Percentiles rank a stretch among this genome's conserved stretches.
phyloP scores from a whole-genome alignment of 495 filamentous ascomycete genomes.

The Ramalina peruviana region DNA sequence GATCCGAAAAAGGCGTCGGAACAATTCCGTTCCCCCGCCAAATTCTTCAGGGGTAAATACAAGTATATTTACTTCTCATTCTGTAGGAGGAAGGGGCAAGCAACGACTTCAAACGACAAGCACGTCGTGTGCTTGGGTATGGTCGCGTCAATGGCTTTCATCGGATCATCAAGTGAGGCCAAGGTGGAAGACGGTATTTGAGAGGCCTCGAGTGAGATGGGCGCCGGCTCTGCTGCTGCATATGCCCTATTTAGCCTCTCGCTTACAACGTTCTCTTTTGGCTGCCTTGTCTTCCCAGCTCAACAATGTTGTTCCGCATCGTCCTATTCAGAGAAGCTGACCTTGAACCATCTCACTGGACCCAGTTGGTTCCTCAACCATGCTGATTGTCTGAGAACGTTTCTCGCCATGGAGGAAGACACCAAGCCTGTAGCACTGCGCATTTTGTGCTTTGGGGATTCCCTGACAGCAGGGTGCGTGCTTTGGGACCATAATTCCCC shows the following conservation, averaged over 20 bases:
- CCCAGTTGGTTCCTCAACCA: background rate
- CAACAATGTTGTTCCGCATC: conserved; percentile 2
- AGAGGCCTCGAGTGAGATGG: too few species aligned
- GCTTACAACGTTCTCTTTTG: background rate
- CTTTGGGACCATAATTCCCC: background rate
- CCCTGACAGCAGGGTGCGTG: conserved; percentile 45
- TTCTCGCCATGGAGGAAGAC: conserved; percentile 1
- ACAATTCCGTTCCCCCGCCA: too few species aligned
- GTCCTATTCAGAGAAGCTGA: background rate
- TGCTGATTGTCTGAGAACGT: background rate
- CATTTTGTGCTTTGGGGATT: conserved; percentile 54
- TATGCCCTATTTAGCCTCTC: background rate
- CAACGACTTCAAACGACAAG: too few species aligned
- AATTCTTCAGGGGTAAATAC: too few species aligned
- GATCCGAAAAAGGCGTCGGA: too few species aligned
- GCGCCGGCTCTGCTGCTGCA: too few species aligned
- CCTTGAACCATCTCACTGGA: background rate
- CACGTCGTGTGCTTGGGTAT: too few species aligned
- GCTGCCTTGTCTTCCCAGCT: conserved; percentile 7
- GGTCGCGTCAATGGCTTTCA: too few species aligned
- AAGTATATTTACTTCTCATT: too few species aligned
- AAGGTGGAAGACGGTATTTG: too few species aligned
- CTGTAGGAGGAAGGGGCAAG: too few species aligned
- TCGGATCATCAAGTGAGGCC: too few species aligned
- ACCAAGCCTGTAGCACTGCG: conserved; percentile 5